Evolutionary conservation across 2,329 filamentous ascomycete species (phyloP).

Genomic region (Alternaria alternata): DNA sequence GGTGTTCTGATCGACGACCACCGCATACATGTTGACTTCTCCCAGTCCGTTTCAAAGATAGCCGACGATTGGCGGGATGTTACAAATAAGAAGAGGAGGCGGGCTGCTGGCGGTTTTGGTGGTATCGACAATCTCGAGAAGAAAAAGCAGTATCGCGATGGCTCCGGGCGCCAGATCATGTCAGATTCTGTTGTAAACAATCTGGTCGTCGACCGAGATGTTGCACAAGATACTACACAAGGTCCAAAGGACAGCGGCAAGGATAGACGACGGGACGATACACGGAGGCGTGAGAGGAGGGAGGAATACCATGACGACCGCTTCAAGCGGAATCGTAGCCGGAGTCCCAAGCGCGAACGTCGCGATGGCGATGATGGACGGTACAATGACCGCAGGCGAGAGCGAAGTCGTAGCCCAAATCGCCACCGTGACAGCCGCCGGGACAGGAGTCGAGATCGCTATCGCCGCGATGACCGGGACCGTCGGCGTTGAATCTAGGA

Average conservation of each 20-base stretch:
- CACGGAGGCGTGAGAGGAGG: constrained; percentile 39
- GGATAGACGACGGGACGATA: constrained; percentile 52
- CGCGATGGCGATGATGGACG: constrained; percentile 43
- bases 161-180: constrained; percentile 38
- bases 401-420: constrained; percentile 42
- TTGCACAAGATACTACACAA: constrained; percentile 19
- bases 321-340: constrained; percentile 50
- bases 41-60: constrained; percentile 87
- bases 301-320: constrained; percentile 50
- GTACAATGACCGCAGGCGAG: constrained; percentile 36
- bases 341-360: constrained; percentile 42
- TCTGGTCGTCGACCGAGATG: constrained; percentile 40
- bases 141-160: constrained; percentile 77
- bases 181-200: constrained; percentile 45
- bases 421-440: constrained; percentile 46
- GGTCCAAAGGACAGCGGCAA: constrained; percentile 19
- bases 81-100: constrained; percentile 80
- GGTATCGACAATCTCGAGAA: constrained; percentile 89
- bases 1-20: constrained; percentile 96
- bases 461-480: constrained; percentile 51
- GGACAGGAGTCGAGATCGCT: constrained; percentile 52
- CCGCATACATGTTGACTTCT: constrained; percentile 98
- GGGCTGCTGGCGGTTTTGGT: constrained; percentile 77
- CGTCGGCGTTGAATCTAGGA: constrained; percentile 29
- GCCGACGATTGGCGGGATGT: constrained; percentile 88